These are phyloP conservation scores for Paramecium octaurelia DNA, from an alignment of 73 alveolate species.

Conservation along the genomic window DNA sequence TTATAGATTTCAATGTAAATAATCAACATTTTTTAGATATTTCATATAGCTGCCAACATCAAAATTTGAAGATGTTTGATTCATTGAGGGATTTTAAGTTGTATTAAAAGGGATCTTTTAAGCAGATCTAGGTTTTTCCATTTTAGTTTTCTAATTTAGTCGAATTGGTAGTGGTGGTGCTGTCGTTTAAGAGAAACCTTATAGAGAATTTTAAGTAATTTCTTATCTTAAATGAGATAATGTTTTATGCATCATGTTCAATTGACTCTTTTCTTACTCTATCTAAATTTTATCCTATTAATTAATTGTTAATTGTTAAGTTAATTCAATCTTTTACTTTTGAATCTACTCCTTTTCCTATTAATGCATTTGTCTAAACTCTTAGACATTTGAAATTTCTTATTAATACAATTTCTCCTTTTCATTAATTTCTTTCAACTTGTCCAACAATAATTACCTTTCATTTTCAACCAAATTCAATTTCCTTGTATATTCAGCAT, in stretches of 20 bases:
- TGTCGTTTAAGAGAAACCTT: not conserved
- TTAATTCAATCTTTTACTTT: not conserved
- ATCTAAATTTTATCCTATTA: conserved; percentile 24
- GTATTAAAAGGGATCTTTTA: not conserved
- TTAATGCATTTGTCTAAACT: not conserved
- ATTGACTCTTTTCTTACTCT: not conserved
- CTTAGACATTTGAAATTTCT: not conserved
- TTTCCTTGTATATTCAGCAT: conserved; percentile 29
- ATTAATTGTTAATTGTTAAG: not conserved
- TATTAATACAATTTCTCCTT: not conserved
- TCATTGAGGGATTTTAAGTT: not conserved
- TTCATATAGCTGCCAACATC: conserved; percentile 8
- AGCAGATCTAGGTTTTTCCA: conserved; percentile 14
- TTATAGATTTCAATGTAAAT: not conserved
- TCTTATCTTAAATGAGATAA: conserved; percentile 33
- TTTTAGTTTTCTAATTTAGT: not conserved
- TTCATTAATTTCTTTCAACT: conserved; percentile 12
- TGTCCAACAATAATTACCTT: not conserved
- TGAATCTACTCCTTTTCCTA: not conserved
- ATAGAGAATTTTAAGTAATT: not conserved
- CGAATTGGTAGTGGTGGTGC: not conserved
- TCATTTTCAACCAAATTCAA: not conserved
- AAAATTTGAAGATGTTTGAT: not conserved
- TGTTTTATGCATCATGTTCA: conserved; percentile 46
- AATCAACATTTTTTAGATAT: not conserved